Evolutionary conservation across 257 asterid species (phyloP), one percentile per base, ranked within the genome.

Genomic region (Capsicum pubescens): DNA sequence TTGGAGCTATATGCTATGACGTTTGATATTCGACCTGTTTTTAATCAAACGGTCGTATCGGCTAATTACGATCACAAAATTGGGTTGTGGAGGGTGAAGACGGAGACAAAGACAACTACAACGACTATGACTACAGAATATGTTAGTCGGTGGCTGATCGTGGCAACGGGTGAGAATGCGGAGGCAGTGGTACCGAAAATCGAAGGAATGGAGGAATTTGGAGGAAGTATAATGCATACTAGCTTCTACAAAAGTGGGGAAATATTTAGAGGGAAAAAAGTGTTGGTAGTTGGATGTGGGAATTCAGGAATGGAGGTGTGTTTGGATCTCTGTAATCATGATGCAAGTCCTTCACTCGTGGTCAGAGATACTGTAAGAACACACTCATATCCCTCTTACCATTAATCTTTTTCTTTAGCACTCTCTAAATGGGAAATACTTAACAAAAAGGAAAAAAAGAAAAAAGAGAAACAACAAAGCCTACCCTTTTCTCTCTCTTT

Each of bases 241-340:
- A 88, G 97, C 50, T 87, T 89, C 63, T 95, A 95, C 21, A 94
- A 88, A 56, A 91, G 90, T 17, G 99, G 99, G 0, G 83, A 74
- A 16, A 86, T 15, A 13, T 95, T 91, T 42, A 63, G 85, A 32
- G 92, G 91, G 80, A 90, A 92, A 87, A 90, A 77, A 17, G 98
- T 95, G 2, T 72, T 95, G 64, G 98, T 95, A 0, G 97, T 95
- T 9, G 99, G 99, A 0, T 94, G 99, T 79, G 99, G 99, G 32
- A 95, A 95, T 82, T 95, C 99, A 3, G 99, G 99, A 9, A 95
- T 95, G 99, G 99, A 95, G 86, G 97, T 95, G 0, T 93, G 97
- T 46, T 91, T 95, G 95, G 99, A 95, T 88, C 95, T 95, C 11
- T 95, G 98, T 84, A 86, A 90, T 80, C 88, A 91, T 84, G 80